phyloP scores from a whole-genome alignment of 495 filamentous ascomycete genomes.

The Amphirosellinia nigrospora region DNA sequence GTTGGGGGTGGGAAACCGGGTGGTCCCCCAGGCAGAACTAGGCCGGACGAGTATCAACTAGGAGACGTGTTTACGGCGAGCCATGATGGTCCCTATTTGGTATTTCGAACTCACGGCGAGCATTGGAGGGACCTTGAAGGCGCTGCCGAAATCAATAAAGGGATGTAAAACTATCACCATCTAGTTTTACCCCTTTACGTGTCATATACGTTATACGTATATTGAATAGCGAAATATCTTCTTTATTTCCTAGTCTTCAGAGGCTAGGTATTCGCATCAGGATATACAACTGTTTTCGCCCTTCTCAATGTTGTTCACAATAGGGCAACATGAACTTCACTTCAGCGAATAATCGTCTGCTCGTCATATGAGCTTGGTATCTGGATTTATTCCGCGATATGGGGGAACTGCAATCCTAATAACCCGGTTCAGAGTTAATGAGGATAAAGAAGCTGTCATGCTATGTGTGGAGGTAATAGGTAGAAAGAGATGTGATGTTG shows the following conservation, averaged over 20 bases:
- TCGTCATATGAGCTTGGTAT: background rate
- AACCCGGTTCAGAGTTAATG: background rate
- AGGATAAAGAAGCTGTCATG: background rate
- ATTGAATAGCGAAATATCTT: background rate
- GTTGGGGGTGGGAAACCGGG: slow-evolving; percentile 20
- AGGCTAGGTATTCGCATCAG: background rate
- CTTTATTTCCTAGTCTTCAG: background rate
- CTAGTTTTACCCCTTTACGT: background rate
- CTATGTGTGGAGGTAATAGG: background rate
- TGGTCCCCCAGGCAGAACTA: slow-evolving; percentile 22
- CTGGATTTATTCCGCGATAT: background rate
- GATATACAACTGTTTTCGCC: background rate
- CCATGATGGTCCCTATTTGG: slow-evolving; percentile 21
- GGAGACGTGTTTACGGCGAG: slow-evolving; percentile 32
- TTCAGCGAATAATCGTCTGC: background rate
- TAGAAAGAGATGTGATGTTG: background rate
- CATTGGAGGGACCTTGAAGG: slow-evolving; percentile 8
- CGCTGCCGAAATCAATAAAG: background rate
- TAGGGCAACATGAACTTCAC: background rate
- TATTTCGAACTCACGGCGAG: slow-evolving; percentile 16
- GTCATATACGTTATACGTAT: background rate
- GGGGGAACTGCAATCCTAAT: background rate
- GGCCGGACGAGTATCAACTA: slow-evolving; percentile 45
- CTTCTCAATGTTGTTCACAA: background rate
- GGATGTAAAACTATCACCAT: background rate